Percentiles rank a stretch among this genome's conserved stretches.
phyloP scores from a whole-genome alignment of 257 asterid genomes.

The Solanum verrucosum region DNA sequence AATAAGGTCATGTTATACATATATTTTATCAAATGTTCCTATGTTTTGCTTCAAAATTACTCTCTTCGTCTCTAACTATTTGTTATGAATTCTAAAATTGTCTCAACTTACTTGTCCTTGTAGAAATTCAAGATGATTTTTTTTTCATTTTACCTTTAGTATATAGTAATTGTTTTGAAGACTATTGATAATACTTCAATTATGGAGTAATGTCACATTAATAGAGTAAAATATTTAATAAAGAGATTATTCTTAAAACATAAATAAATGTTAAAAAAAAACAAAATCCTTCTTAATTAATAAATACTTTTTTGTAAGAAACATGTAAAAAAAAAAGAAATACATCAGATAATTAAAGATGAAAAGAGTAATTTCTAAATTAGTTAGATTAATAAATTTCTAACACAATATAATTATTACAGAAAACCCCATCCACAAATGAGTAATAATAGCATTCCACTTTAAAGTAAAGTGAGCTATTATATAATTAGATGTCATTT shows the following conservation, averaged over 20 bases:
- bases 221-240: neutral
- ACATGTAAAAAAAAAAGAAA: neutral
- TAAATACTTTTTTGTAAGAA: neutral
- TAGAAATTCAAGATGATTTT: neutral
- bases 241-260: neutral
- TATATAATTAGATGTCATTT: neutral
- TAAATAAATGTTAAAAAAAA: neutral
- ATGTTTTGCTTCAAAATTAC: neutral
- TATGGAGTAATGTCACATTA: neutral
- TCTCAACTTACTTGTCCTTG: rapidly evolving
- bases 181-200: neutral
- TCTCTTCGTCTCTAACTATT: neutral
- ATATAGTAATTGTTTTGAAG: neutral
- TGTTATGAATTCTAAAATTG: neutral
- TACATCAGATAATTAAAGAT: neutral
- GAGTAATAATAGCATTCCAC: neutral
- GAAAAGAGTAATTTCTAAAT: neutral
- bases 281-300: neutral
- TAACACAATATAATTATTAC: neutral
- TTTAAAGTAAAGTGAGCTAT: neutral
- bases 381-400: neutral
- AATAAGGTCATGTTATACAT: constrained; percentile 9
- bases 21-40: neutral
- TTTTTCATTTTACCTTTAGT: neutral
- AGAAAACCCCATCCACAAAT: neutral